Evolutionary conservation across 2,329 filamentous ascomycete species (phyloP).

Genomic region (Fusarium albidum): DNA sequence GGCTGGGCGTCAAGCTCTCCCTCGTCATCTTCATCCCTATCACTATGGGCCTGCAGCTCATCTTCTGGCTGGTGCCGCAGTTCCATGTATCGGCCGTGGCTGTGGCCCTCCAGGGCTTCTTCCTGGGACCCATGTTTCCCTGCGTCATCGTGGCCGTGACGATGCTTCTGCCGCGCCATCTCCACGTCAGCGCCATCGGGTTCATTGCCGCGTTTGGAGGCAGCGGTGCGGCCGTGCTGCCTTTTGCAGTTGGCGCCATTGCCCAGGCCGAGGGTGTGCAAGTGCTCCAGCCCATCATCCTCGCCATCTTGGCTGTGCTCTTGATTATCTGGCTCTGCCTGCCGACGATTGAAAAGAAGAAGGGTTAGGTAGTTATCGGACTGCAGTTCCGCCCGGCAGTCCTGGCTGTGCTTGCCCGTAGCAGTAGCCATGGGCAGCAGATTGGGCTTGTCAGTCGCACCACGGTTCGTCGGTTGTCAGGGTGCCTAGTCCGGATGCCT

Average conservation of each 20-base stretch:
- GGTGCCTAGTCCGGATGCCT: too few relatives aligned
- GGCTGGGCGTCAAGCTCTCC: slow-evolving; percentile 73
- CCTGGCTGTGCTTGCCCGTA: too few relatives aligned
- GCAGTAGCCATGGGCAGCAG: too few relatives aligned
- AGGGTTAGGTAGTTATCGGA: too few relatives aligned
- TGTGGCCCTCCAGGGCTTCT: slow-evolving; percentile 77
- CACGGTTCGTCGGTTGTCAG: too few relatives aligned
- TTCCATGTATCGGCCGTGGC: slow-evolving; percentile 79
- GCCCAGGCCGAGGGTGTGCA: slow-evolving; percentile 64
- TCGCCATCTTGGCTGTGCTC: slow-evolving; percentile 57
- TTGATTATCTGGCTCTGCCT: slow-evolving; percentile 56
- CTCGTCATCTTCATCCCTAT: slow-evolving; percentile 68
- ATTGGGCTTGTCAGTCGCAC: too few relatives aligned
- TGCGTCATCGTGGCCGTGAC: slow-evolving; percentile 75
- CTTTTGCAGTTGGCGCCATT: slow-evolving; percentile 72
- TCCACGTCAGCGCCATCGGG: slow-evolving; percentile 80
- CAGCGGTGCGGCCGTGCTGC: slow-evolving; percentile 71
- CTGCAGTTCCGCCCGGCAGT: too few relatives aligned
- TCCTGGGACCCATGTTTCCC: slow-evolving; percentile 80
- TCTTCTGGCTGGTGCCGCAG: slow-evolving; percentile 84
- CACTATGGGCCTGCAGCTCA: slow-evolving; percentile 70
- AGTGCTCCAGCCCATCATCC: slow-evolving; percentile 64
- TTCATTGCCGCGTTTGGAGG: slow-evolving; percentile 81
- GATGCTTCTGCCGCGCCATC: slow-evolving; percentile 71
- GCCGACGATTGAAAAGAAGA: slow-evolving; percentile 51